Evolutionary conservation across 1,284 basidiomycete species (phyloP), one percentile per base, ranked within the genome.

Genomic region (Ustilago xerochloae): DNA sequence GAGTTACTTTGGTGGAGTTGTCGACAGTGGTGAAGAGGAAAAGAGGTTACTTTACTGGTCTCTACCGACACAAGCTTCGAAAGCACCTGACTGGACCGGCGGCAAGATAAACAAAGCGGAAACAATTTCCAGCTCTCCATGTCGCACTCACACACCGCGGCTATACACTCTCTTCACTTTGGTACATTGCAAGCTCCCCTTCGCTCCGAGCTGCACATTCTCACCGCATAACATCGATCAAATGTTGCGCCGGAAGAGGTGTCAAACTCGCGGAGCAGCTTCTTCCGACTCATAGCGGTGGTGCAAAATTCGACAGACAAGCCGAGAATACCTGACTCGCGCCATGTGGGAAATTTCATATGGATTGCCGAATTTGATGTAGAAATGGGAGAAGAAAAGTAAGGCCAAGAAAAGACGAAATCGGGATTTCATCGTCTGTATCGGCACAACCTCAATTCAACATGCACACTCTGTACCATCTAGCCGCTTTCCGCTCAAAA

Each of bases 331-430:
- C 3, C 4, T 49, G 12, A 20, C 47, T 33, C 18, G 20, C 22
- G 4, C 7, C 29, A 33, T 35, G 18, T 33, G 29, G 32, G 30
- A 49, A 49, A 4, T n/a, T n/a, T n/a, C n/a, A n/a, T n/a, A n/a
- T 45, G 43, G 43, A 45, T 45, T 45, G 43, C 43, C 43, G 43
- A n/a, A n/a, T n/a, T n/a, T n/a, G n/a, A n/a, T n/a, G n/a, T n/a
- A n/a, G 39, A 41, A 41, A 41, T n/a, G 3, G 22, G 3, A 18
- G 22, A 6, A 41, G 18, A 18, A 41, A 41, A n/a, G n/a, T n/a
- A n/a, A n/a, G n/a, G n/a, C n/a, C 2, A 41, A 18, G 39, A n/a
- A 18, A 13, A 41, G 15, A 18, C 10, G 13, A 20, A 41, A 20
- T 36, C n/a, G 4, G 35, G 6, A 7, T 7, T 36, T 36, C 6